Percentiles rank a stretch among this genome's conserved stretches.
Evolutionary conservation across 2,329 filamentous ascomycete genomes (phyloP).

Genomic region (Nigrospora osmanthi): DNA sequence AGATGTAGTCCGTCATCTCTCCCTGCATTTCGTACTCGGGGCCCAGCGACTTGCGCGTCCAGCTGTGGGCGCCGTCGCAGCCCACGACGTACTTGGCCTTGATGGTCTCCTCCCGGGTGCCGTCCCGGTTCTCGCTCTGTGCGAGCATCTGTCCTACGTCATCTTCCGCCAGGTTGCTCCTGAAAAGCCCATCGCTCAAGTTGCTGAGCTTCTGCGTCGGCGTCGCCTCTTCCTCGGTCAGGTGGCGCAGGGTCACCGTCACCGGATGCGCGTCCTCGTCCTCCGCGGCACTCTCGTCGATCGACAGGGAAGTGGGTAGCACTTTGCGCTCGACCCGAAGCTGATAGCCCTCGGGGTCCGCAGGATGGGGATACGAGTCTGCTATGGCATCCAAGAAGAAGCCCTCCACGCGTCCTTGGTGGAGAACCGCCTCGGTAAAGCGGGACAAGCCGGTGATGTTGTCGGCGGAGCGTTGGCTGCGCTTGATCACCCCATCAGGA

Average conservation of each 20-base stretch:
- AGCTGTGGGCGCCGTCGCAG: conserved; percentile 61
- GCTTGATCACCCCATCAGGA: conserved; percentile 44
- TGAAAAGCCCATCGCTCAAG: conserved; percentile 41
- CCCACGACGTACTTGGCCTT: conserved; percentile 59
- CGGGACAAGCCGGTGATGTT: conserved; percentile 43
- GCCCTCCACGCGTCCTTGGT: conserved; percentile 54
- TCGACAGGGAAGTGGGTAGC: conserved; percentile 40
- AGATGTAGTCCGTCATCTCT: conserved; percentile 45
- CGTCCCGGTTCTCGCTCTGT: conserved; percentile 17
- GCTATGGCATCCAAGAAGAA: conserved; percentile 48
- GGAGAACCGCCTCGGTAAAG: conserved; percentile 52
- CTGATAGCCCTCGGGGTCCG: background rate
- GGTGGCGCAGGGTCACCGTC: conserved; percentile 44
- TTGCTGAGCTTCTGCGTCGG: conserved; percentile 29
- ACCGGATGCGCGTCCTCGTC: conserved; percentile 47
- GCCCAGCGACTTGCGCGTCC: conserved; percentile 51
- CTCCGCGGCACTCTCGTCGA: conserved; percentile 38
- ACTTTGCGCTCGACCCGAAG: conserved; percentile 48
- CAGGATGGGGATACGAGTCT: conserved; percentile 13
- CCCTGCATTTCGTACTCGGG: conserved; percentile 42
- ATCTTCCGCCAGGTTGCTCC: conserved; percentile 44
- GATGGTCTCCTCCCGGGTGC: conserved; percentile 32
- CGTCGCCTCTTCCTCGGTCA: conserved; percentile 46
- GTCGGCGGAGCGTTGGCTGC: conserved; percentile 32
- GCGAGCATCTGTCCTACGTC: conserved; percentile 40